Conservation (phyloP, 768 basidiomycete species). For the Suillus fuscotomentosus region DNA sequence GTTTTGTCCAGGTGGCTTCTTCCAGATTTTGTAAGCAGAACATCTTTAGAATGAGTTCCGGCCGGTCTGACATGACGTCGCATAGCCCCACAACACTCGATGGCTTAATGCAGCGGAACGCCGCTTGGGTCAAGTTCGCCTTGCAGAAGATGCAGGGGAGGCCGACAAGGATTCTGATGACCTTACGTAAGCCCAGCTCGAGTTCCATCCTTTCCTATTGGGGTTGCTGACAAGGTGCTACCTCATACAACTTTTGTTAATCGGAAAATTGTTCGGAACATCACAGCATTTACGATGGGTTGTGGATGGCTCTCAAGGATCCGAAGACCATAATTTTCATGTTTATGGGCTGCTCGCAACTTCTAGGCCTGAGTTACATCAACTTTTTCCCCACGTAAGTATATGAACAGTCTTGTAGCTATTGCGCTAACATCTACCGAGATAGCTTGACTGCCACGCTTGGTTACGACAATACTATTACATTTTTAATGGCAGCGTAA, state of each 20-base stretch:
- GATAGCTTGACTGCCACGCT: slow-evolving; percentile 55
- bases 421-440: background rate
- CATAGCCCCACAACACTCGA: slow-evolving; percentile 58
- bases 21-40: slow-evolving; percentile 52
- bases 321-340: slow-evolving; percentile 54
- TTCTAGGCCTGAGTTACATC: slow-evolving; percentile 57
- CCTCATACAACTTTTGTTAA: background rate
- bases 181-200: slow-evolving; percentile 13
- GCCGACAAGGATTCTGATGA: slow-evolving; percentile 49
- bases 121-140: slow-evolving; percentile 62
- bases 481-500: slow-evolving; percentile 60
- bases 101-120: slow-evolving; percentile 54
- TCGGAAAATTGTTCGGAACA: background rate
- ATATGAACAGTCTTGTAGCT: background rate
- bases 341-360: slow-evolving; percentile 47
- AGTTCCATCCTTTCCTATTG: background rate
- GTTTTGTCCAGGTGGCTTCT: slow-evolving; percentile 46
- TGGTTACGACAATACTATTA: slow-evolving; percentile 58
- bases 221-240: background rate
- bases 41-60: background rate
- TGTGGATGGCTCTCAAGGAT: slow-evolving; percentile 57
- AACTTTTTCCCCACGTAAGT: slow-evolving; percentile 58
- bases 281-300: slow-evolving; percentile 46
- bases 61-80: background rate
- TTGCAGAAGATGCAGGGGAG: slow-evolving; percentile 68